Base-by-base conservation (phyloP, 2,329 filamentous ascomycete genomes). In the Neopestalotiopsis sp. region DNA sequence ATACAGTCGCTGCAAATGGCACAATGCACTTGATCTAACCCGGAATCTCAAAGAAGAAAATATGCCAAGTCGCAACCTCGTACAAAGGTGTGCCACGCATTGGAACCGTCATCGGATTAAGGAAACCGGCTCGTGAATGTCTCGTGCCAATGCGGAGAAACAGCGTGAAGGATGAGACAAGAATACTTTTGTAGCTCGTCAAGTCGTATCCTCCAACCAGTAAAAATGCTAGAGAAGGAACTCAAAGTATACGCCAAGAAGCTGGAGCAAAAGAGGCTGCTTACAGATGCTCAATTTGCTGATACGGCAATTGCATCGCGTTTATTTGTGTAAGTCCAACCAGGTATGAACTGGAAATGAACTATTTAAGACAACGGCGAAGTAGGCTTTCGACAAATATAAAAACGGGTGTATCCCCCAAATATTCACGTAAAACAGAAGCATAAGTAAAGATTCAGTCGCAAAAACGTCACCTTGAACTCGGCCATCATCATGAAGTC, bases 401-500 rank as follows among this genome's bases (percentile, higher is more conserved):
- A 52, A 52, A 52, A n/a, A 20, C 20, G 14, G n/a, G 7, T n/a
- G 17, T 3, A n/a, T 7, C 14, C 17, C 20, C 45, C 24, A 59
- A 9, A 59, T 59, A 4, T 59, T 59, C 57, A 14, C 30, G 30
- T 59, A 14, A 20, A n/a, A 30, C 13, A 24, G 12, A 5, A 34
- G 24, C 57, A 30, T 30, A 14, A 7, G n/a, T n/a, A 52, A n/a
- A 14, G 7, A 30, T 13, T 42, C 24, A 61, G 13, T 42, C 13
- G 34, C 9, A 14, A 62, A 13, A 28, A 28, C 24, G 24, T 28
- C 42, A 17, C n/a, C 49, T 59, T 4, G 7, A 24, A 17, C 45
- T 60, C 52, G 68, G 66, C 30, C 61, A 20, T 5, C 70, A 76
- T 61, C 20, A 78, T 78, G 76, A 76, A 74, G 75, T 75, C 71